phyloP scores from a whole-genome alignment of 2,329 filamentous ascomycete species.

The Sclerotiophoma versabilis region DNA sequence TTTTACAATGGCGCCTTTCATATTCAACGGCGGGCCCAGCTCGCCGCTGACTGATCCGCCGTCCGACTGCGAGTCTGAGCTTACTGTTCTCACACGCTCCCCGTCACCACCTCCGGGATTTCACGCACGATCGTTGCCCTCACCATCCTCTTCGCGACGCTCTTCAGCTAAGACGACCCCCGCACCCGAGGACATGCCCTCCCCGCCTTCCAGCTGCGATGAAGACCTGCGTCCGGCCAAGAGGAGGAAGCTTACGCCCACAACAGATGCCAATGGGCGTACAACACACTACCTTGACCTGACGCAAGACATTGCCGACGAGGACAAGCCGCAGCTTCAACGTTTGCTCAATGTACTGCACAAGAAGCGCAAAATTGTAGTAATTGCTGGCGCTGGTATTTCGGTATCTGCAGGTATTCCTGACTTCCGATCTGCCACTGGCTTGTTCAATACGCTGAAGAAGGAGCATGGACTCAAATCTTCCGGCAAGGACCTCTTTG shows the following conservation, averaged over 20 bases:
- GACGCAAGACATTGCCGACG: conserved; percentile 59
- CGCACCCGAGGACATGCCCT: conserved; percentile 54
- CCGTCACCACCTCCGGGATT: conserved; percentile 43
- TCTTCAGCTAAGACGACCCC: conserved; percentile 57
- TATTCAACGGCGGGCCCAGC: conserved; percentile 36
- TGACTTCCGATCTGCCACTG: conserved; percentile 91
- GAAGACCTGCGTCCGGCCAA: conserved; percentile 76
- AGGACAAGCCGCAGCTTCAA: conserved; percentile 69
- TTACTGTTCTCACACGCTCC: conserved; percentile 38
- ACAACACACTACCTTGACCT: conserved; percentile 86
- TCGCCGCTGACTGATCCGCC: conserved; percentile 51
- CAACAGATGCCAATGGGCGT: conserved; percentile 65
- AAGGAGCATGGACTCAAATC: conserved; percentile 89
- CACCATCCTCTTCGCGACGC: conserved; percentile 54
- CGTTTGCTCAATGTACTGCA: conserved; percentile 76
- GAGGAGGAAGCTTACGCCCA: conserved; percentile 65
- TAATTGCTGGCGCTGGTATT: conserved; percentile 95
- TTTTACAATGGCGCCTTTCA: conserved; percentile 40
- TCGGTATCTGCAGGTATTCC: conserved; percentile 96
- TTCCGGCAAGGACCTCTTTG: conserved; percentile 94
- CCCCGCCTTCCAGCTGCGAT: conserved; percentile 57
- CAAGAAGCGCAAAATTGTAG: conserved; percentile 94
- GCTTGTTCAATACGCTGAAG: conserved; percentile 85
- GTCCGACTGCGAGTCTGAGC: conserved; percentile 44
- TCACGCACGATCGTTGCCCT: conserved; percentile 44